phyloP scores from a whole-genome alignment of 2,329 filamentous ascomycete genomes.

The Xylaria digitata region DNA sequence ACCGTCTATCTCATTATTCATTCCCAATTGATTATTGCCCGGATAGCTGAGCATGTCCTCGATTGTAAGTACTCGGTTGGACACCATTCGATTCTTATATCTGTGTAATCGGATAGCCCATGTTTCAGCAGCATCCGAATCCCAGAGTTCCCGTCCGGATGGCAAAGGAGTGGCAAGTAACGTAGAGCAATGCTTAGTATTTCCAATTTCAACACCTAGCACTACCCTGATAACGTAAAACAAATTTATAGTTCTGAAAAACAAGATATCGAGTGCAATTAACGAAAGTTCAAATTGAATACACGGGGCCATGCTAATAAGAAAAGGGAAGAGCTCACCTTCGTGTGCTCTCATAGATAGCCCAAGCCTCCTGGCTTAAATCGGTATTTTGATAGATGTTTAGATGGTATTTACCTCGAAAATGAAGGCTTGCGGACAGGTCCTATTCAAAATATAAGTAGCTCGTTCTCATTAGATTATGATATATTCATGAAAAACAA shows the following conservation, averaged over 20 bases:
- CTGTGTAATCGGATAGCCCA: conserved; percentile 38
- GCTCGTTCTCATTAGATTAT: not conserved
- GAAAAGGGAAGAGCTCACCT: conserved; percentile 14
- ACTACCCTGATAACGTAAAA: conserved; percentile 39
- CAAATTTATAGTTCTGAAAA: conserved; percentile 31
- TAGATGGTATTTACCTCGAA: not conserved
- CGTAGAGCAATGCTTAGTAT: conserved; percentile 16
- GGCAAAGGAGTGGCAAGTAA: conserved; percentile 35
- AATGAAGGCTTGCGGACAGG: conserved; percentile 12
- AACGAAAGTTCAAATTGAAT: not conserved
- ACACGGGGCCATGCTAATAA: not conserved
- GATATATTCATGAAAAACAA: not conserved
- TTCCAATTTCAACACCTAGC: conserved; percentile 35
- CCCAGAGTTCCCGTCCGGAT: conserved; percentile 41
- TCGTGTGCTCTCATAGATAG: conserved; percentile 23
- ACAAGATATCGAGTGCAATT: not conserved
- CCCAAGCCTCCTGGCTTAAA: conserved; percentile 22
- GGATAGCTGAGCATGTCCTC: conserved; percentile 21
- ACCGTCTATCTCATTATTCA: not conserved
- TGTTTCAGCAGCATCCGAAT: conserved; percentile 37
- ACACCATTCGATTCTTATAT: conserved; percentile 22
- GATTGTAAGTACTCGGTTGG: conserved; percentile 24
- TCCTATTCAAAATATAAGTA: conserved; percentile 22
- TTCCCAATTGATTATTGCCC: not conserved
- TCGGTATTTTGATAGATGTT: conserved; percentile 12